Conservation (phyloP, 202 grass and related monocot genomes). For the Bolboschoenoplectus hybrid region DNA sequence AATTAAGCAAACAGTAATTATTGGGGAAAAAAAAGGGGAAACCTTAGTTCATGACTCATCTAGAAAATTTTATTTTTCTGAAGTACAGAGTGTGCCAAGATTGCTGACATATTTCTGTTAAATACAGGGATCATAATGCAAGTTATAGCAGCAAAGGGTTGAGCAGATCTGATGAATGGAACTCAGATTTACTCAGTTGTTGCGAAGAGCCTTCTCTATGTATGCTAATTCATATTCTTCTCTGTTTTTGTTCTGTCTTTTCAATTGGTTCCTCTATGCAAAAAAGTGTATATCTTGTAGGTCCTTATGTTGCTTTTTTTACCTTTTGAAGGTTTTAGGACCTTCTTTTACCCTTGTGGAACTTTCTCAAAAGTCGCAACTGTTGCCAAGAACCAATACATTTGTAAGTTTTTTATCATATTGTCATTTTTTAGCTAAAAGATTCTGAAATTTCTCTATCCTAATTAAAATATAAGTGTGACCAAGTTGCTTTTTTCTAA, state of each 20-base stretch:
- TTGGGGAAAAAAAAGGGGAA: neutral
- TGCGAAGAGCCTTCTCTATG: slow-evolving; percentile 93
- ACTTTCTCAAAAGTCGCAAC: slow-evolving; percentile 85
- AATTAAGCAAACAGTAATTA: neutral
- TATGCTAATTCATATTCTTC: slow-evolving; percentile 51
- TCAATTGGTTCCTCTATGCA: slow-evolving; percentile 17
- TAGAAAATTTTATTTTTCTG: neutral
- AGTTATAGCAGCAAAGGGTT: slow-evolving; percentile 51
- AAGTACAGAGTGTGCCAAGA: neutral
- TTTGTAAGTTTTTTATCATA: slow-evolving; percentile 60
- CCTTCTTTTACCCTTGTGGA: slow-evolving; percentile 89
- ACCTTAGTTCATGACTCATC: neutral
- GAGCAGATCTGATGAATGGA: slow-evolving; percentile 60
- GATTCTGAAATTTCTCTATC: neutral
- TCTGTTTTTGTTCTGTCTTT: neutral
- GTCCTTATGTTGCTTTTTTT: slow-evolving; percentile 25
- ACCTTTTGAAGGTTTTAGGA: slow-evolving; percentile 63
- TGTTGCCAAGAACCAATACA: slow-evolving; percentile 66
- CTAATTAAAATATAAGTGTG: neutral
- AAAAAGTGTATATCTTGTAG: slow-evolving; percentile 40
- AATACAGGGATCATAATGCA: slow-evolving; percentile 44
- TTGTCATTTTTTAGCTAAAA: neutral
- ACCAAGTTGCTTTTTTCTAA: neutral
- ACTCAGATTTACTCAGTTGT: slow-evolving; percentile 93
- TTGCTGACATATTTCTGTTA: neutral